Conservation (phyloP, 345 rosid species). For the Combretum micranthum region DNA sequence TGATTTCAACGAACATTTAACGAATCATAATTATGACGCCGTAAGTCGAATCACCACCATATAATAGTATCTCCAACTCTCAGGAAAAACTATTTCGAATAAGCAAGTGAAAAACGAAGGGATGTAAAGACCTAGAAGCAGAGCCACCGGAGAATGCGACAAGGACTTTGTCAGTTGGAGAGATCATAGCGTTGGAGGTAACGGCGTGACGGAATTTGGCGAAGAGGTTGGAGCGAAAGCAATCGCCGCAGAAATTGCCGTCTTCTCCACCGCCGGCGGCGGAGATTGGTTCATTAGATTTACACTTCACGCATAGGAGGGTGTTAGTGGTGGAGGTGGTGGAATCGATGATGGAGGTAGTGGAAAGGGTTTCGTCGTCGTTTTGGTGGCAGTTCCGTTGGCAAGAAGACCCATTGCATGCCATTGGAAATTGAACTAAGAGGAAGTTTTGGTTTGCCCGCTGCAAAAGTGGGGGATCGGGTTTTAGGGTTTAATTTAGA, state of each 20-base stretch:
- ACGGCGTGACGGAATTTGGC: slow-evolving; percentile 87
- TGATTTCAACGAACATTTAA: too few species aligned
- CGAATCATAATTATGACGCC: too few species aligned
- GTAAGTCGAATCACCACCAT: too few species aligned
- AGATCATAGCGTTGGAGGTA: slow-evolving; percentile 75
- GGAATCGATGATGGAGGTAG: background rate
- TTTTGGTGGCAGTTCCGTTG: slow-evolving; percentile 46
- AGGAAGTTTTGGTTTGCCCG: background rate
- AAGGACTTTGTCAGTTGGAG: slow-evolving; percentile 81
- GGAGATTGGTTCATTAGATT: slow-evolving; percentile 40
- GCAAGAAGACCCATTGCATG: slow-evolving; percentile 61
- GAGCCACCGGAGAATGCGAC: slow-evolving; percentile 95
- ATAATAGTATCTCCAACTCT: background rate
- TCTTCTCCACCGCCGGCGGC: slow-evolving; percentile 32
- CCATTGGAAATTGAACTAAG: slow-evolving; percentile 28
- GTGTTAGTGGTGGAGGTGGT: background rate
- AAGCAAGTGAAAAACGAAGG: background rate
- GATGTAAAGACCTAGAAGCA: slow-evolving; percentile 53
- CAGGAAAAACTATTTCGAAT: background rate
- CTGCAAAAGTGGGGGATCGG: slow-evolving; percentile 1
- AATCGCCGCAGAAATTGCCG: slow-evolving; percentile 55
- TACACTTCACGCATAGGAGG: slow-evolving; percentile 65
- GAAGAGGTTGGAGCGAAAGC: slow-evolving; percentile 65
- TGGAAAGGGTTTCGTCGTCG: slow-evolving; percentile 17
- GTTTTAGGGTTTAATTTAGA: too few species aligned